Evolutionary conservation across 768 basidiomycete species (phyloP), one percentile per base, ranked within the genome.

Genomic region (Rhizopogon sp.): DNA sequence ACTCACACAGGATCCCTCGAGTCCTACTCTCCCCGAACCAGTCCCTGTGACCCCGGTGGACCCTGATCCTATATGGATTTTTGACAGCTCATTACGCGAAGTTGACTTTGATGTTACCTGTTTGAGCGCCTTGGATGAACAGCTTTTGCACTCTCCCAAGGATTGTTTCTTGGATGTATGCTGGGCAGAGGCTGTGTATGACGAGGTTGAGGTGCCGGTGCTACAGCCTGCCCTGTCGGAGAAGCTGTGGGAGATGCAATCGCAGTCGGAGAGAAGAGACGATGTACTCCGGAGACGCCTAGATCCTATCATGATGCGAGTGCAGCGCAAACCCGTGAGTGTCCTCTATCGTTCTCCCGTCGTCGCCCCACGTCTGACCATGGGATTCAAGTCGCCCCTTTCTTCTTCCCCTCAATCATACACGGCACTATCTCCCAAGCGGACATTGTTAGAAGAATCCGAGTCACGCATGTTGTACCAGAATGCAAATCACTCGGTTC

Each of bases 101-200:
- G 65, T 69, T 16, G 67, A 70, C 31, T 55, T 78, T 61, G 72
- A 77, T 58, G 55, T 62, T 1, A 62, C 68, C 1, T 74, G 74
- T 45, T 58, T 77, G 20, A 62, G 70, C 31, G 58, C 60, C 8
- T 62, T 78, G 6, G 76, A 78, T 58, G 69, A 75, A 47, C 67
- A 74, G 39, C 72, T 78, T 4, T 64, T 78, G 1, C 55, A 64
- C 39, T 64, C 68, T n/a, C 76, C 76, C 25, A 46, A 66, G 39
- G 70, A 70, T 16, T 70, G 68, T 13, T 78, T 77, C 56, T 67
- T 66, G 7, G 77, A 76, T 14, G 46, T 70, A 9, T 78, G 76
- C 46, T 78, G 77, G 71, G 61, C 63, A 1, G 53, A 60, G 20
- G 73, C 74, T 28, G 66, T 77, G 22, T 37, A 58, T 3, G 71